A percentile compares a stretch with the other conserved stretches of the same genome.
phyloP scores from a whole-genome alignment of 768 basidiomycete genomes.

The Mycena pura region DNA sequence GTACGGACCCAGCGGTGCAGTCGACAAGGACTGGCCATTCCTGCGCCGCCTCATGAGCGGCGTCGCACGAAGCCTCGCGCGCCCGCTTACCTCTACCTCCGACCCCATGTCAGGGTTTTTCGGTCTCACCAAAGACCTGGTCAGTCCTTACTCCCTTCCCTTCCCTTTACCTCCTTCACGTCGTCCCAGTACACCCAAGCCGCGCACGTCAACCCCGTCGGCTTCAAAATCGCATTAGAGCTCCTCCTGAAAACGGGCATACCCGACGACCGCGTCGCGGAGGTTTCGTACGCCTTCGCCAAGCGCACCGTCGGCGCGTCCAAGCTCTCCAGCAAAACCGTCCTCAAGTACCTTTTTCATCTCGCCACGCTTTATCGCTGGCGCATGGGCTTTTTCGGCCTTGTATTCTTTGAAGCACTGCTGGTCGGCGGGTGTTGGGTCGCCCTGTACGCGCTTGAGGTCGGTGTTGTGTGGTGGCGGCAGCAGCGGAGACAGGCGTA shows the following conservation, averaged over 20 bases:
- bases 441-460: too few species aligned
- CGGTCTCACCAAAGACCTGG: not conserved
- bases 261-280: not conserved
- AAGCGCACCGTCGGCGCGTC: not conserved
- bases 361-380: not conserved
- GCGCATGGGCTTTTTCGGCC: too few species aligned
- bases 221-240: slow-evolving; percentile 22
- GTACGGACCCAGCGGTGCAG: slow-evolving; percentile 2
- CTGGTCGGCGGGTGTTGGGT: too few species aligned
- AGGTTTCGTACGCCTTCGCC: slow-evolving; percentile 7
- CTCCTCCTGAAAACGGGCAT: slow-evolving; percentile 1
- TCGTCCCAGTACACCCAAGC: not conserved
- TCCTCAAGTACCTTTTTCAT: not conserved
- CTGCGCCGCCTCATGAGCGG: slow-evolving; percentile 4
- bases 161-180: not conserved
- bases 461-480: too few species aligned
- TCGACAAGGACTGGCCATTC: slow-evolving; percentile 16
- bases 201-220: not conserved
- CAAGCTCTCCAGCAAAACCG: not conserved
- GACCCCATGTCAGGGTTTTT: slow-evolving; percentile 21
- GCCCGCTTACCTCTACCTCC: slow-evolving; percentile 6
- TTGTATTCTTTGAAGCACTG: too few species aligned
- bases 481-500: too few species aligned
- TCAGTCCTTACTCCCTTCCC: not conserved
- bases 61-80: slow-evolving; percentile 8